Conservation (phyloP, 2,329 filamentous ascomycete species). For the Teratosphaeria epicoccoides region DNA sequence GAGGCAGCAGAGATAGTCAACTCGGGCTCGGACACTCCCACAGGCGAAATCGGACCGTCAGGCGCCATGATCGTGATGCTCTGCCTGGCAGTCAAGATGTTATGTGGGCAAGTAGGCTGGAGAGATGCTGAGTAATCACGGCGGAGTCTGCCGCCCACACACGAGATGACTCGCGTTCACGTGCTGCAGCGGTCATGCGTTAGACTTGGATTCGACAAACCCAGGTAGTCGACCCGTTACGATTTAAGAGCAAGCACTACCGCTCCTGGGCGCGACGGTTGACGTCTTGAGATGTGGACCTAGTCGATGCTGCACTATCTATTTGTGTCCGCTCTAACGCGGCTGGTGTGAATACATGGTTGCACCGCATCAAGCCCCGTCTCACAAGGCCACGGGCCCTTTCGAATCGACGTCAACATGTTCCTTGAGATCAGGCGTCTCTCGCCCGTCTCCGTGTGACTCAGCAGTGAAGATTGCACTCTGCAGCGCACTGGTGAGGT, state of each 20-base stretch:
- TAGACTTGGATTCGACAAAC: no score
- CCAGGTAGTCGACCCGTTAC: no score
- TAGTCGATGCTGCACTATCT: not conserved
- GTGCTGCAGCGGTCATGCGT: no score
- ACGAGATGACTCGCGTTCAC: no score
- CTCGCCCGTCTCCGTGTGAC: not conserved
- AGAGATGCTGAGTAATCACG: no score
- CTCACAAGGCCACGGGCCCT: not conserved
- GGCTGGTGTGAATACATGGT: not conserved
- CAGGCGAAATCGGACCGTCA: conserved; percentile 19
- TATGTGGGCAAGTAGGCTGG: no score
- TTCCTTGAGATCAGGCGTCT: not conserved
- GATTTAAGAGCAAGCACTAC: no score
- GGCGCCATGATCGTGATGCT: not conserved
- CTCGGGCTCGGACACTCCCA: conserved; percentile 19
- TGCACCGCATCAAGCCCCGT: not conserved
- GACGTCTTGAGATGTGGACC: no score
- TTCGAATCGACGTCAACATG: not conserved
- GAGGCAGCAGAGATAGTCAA: conserved; percentile 30
- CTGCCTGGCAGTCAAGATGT: no score
- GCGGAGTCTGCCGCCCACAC: no score
- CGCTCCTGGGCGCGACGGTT: no score
- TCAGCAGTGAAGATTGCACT: conserved; percentile 50
- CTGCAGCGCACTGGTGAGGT: conserved; percentile 79
- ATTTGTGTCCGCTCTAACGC: not conserved